Evolutionary conservation across 2,329 filamentous ascomycete species (phyloP).

Genomic region (Metarhizium guizhouense): DNA sequence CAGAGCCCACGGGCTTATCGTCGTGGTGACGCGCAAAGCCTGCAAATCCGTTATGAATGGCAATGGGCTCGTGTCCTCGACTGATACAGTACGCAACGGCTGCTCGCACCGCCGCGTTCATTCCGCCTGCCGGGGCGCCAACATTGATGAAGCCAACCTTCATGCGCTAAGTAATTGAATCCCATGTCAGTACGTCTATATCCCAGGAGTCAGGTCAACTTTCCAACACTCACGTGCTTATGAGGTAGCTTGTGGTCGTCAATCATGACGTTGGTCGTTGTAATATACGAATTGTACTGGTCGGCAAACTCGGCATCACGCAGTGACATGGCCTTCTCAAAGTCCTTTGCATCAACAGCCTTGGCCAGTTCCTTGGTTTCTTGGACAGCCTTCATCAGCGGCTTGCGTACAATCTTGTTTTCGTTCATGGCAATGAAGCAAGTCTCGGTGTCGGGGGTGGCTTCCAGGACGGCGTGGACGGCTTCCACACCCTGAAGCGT

Average conservation of each 20-base stretch:
- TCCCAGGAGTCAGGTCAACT: background rate
- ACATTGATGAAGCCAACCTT: constrained; percentile 94
- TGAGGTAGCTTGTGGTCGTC: constrained; percentile 57
- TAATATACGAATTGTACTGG: constrained; percentile 82
- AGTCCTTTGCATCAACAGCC: constrained; percentile 78
- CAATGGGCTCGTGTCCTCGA: constrained; percentile 84
- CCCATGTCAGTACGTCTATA: constrained; percentile 18
- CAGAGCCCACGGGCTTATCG: constrained; percentile 72
- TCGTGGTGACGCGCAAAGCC: constrained; percentile 85
- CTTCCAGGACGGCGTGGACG: constrained; percentile 83
- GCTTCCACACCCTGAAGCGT: constrained; percentile 93
- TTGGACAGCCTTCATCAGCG: constrained; percentile 78
- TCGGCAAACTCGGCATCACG: constrained; percentile 91
- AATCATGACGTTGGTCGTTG: constrained; percentile 77
- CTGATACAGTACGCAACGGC: constrained; percentile 89
- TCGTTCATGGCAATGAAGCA: constrained; percentile 95
- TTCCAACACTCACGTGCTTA: constrained; percentile 49
- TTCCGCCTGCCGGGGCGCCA: constrained; percentile 90
- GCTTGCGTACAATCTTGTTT: constrained; percentile 92
- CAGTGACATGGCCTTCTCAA: constrained; percentile 76
- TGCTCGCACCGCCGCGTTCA: constrained; percentile 93
- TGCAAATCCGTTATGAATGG: constrained; percentile 94
- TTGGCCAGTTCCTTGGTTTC: constrained; percentile 77
- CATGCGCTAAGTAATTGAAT: constrained; percentile 53
- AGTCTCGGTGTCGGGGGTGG: constrained; percentile 79